Percentiles rank a stretch among this genome's conserved stretches.
These are phyloP conservation scores for Diplosphaera chodatii DNA, from an alignment of 139 green algal species.

Conservation along the genomic window DNA sequence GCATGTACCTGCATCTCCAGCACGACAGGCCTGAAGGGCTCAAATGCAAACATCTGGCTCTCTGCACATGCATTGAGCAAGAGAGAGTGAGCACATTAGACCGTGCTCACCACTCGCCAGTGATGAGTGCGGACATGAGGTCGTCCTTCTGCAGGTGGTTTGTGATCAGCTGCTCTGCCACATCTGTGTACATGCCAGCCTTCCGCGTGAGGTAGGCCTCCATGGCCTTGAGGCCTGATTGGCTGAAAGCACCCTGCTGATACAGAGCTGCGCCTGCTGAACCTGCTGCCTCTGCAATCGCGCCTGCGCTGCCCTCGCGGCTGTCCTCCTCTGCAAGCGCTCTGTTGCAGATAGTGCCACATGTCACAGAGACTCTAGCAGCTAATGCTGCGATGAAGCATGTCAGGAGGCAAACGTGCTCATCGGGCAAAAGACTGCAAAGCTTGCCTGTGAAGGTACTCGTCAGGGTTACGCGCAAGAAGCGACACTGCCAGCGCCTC, in stretches of 20 bases:
- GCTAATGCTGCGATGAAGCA: no score
- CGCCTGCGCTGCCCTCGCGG: not conserved
- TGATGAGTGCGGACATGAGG: conserved; percentile 56
- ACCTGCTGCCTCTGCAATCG: conserved; percentile 39
- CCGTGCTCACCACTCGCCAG: conserved; percentile 49
- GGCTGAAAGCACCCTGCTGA: conserved; percentile 26
- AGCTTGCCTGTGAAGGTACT: conserved; percentile 67
- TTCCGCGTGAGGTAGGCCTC: conserved; percentile 59
- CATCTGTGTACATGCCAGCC: conserved; percentile 68
- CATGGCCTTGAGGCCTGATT: conserved; percentile 30
- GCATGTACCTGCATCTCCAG: conserved; percentile 58
- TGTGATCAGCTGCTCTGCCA: conserved; percentile 53
- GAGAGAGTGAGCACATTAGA: no score
- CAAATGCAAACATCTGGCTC: no score
- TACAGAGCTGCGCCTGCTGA: conserved; percentile 42
- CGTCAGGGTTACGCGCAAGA: conserved; percentile 54
- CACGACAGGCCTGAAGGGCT: no score
- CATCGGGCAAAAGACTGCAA: no score
- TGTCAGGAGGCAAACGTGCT: no score
- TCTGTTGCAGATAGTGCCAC: no score
- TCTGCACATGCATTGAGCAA: no score
- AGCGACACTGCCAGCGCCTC: conserved; percentile 34
- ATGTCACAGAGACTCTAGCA: no score
- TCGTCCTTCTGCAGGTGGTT: conserved; percentile 52
- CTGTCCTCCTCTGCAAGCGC: conserved; percentile 68